A percentile compares a stretch with the other conserved stretches of the same genome.
phyloP scores from a whole-genome alignment of 1,284 basidiomycete species.

The Cryptococcus sp. region DNA sequence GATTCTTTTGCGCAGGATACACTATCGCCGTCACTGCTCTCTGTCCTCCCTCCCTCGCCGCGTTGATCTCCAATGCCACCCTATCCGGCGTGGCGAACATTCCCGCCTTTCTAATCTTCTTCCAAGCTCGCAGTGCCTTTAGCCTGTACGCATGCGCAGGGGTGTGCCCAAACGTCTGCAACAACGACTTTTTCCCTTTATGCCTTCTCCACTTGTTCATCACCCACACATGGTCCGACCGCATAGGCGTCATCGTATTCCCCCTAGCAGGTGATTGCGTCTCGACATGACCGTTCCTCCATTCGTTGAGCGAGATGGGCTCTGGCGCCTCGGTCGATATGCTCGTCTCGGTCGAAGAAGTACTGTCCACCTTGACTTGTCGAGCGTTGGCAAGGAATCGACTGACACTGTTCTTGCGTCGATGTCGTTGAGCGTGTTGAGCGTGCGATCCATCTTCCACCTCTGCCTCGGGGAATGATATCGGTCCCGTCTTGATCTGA shows the following conservation, averaged over 20 bases:
- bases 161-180: slow-evolving; percentile 1
- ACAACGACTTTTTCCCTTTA: neutral
- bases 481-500: neutral
- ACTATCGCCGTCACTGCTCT: neutral
- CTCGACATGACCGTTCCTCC: neutral
- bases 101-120: slow-evolving; percentile 1
- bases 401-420: too few relatives aligned
- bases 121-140: neutral
- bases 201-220: slow-evolving; percentile 2
- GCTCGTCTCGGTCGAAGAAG: neutral
- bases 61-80: neutral
- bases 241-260: neutral
- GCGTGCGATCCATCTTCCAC: slow-evolving; percentile 22
- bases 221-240: neutral
- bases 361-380: too few relatives aligned
- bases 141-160: neutral
- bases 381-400: too few relatives aligned
- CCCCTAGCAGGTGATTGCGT: neutral
- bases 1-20: neutral
- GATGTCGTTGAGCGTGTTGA: too few relatives aligned
- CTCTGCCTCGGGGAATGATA: slow-evolving; percentile 47
- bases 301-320: neutral
- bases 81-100: neutral
- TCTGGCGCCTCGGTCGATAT: neutral
- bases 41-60: neutral